Evolutionary conservation across 306 rosid species (phyloP), one percentile per base, ranked within the genome.

Genomic region (Gastrolobium villosum): DNA sequence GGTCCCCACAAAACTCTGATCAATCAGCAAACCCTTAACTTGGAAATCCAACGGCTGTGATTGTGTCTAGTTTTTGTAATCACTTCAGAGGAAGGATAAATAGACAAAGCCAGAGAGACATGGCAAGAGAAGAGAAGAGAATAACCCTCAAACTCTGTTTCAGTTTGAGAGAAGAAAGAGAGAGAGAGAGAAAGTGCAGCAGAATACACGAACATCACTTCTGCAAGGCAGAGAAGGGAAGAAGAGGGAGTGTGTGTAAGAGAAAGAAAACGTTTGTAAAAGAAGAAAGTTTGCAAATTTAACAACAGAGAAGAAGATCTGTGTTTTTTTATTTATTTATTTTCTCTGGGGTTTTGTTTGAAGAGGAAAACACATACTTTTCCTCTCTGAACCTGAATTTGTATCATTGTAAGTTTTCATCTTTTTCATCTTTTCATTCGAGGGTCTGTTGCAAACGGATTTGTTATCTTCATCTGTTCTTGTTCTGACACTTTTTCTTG

Each of bases 401-500:
- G 2, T 80, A 74, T 71, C 86, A 83, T 76, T 85, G 86, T 81
- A 70, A 81, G 89, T 28, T 62, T 78, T 60, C 34, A 65, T 65
- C 48, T 52, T 52, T 55, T 11, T 72, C 68, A 26, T 74, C 68
- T 32, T 62, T 57, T 45, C 79, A 40, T 56, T 26, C 8, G 26
- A 60, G 9, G 37, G 13, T 81, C 70, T 76, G 39, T 67, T 81
- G 34, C 4, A 50, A 41, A 72, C 32, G 36, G 56, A 48, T 62
- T 60, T 80, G 15, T 66, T 56, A 45, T 76, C 65, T 82, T 44
- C 68, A 54, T 40, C 10, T 8, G 30, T 53, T 60, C 10, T 39
- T 70, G 6, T 53, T 62, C 80, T 84, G 43, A 86, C 70, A 53
- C 70, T 1, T 81, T 55, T 15, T 34, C 8, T 48, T 7, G 31